phyloP scores from a whole-genome alignment of 2,329 filamentous ascomycete species.

The Clonostachys solani region DNA sequence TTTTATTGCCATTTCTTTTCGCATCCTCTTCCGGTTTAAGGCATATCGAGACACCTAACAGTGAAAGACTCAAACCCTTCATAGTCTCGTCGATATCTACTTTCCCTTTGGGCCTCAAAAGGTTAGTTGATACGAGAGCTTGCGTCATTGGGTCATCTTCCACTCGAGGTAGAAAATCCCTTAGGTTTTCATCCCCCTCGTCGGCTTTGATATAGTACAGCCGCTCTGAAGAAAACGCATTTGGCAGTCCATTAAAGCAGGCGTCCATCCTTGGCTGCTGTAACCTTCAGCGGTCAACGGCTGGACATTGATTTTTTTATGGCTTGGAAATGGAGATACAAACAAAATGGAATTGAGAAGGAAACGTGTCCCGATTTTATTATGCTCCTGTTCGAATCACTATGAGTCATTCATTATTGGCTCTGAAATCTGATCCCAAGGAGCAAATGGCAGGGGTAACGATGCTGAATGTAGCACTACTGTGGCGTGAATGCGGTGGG shows the following conservation, averaged over 20 bases:
- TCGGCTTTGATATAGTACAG: neutral
- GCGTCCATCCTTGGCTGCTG: no score
- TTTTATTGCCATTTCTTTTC: neutral
- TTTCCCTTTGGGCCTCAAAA: neutral
- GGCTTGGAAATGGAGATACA: no score
- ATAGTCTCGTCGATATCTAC: neutral
- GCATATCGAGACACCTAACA: constrained; percentile 11
- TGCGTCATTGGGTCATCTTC: neutral
- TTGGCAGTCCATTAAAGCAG: neutral
- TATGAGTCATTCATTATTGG: no score
- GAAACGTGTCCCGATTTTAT: no score
- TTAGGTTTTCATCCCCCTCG: neutral
- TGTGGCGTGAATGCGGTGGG: no score
- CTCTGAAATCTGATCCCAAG: no score
- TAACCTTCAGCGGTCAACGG: no score
- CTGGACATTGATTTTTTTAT: no score
- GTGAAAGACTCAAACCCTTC: neutral
- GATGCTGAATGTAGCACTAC: no score
- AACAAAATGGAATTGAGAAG: no score
- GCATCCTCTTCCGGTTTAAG: constrained; percentile 4
- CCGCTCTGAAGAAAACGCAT: constrained; percentile 1
- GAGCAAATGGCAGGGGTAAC: no score
- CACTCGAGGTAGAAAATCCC: neutral
- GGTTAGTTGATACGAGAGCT: neutral
- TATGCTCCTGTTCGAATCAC: no score